Base-by-base conservation (phyloP, 352 stramenopile species). In the Globisporangium carolinianum region DNA sequence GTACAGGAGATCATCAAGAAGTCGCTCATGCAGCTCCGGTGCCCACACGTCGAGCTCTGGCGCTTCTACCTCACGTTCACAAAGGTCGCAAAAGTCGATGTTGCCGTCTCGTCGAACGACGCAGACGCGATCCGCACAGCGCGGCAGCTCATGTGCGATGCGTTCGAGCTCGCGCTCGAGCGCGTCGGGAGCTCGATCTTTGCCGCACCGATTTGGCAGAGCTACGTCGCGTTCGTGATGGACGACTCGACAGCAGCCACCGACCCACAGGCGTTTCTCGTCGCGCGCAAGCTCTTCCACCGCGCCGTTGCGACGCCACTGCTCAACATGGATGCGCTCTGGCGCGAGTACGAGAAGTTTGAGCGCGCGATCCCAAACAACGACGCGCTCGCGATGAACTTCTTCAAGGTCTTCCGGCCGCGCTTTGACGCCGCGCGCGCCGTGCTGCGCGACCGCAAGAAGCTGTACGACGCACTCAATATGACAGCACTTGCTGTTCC, bases 1-100 rank as follows among this genome's bases (percentile, higher is more conserved):
- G 86, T 94, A 18, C 86, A 92, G 57, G 80, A 86, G 55, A 90
- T 95, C 64, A 91, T 95, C 52, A 87, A 90, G 65, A 91, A 90
- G 67, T 91, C 83, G 57, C 77, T 95, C 38, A 89, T 93, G 76
- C 72, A 92, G 67, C 59, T 93, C 47, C 77, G 83, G 17, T 92
- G 82, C 54, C 83, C 82, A 24, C 68, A 93, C 50, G 71, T 95
- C 51, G 86, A 95, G 14, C 70, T 95, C 15, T 95, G 86, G 86
- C 69, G 81, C 4, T 94, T 95, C 51, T 95, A 95, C 66, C 68
- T 95, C 37, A 83, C 86, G 61, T 94, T 95, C 55, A 93, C 83
- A 37, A 91, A 92, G 58, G 81, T 90, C 51, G 81, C 87, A 3
- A 86, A 91, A 51, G 67, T 94, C 49, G 83, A 94, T 48, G 76